Conservation (phyloP, 495 filamentous ascomycete species). For the Jackrogersella multiformis region DNA sequence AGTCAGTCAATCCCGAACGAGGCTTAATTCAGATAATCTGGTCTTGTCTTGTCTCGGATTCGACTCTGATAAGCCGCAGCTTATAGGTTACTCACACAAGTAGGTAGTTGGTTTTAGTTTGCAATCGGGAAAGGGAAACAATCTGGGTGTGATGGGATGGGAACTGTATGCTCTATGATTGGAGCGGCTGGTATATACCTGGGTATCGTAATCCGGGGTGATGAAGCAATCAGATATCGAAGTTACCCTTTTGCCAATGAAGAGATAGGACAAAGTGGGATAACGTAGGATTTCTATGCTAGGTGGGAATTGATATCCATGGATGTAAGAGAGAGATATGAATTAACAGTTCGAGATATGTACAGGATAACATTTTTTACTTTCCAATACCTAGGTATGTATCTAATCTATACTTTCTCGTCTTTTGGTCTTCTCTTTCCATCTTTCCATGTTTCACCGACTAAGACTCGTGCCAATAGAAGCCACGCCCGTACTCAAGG, state of each 20-base stretch:
- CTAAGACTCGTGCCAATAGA: conserved; percentile 1
- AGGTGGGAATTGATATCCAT: not conserved
- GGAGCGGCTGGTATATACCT: conserved; percentile 38
- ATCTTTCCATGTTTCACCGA: conserved; percentile 15
- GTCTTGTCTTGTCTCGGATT: conserved; percentile 21
- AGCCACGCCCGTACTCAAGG: not conserved
- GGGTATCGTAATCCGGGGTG: conserved; percentile 18
- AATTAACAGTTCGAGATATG: not conserved
- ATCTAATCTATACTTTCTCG: not conserved
- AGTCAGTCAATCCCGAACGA: conserved; percentile 11
- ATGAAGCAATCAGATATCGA: conserved; percentile 24
- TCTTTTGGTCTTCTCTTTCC: not conserved
- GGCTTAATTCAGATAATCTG: conserved; percentile 13
- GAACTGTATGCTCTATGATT: conserved; percentile 18
- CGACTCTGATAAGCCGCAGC: conserved; percentile 34
- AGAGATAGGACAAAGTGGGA: conserved; percentile 33
- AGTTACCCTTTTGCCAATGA: conserved; percentile 29
- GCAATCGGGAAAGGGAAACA: conserved; percentile 31
- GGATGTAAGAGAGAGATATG: not conserved
- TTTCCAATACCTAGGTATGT: not conserved
- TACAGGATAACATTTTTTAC: conserved; percentile 7
- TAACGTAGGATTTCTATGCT: conserved; percentile 35
- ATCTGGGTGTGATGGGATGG: conserved; percentile 23
- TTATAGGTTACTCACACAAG: too few species aligned
- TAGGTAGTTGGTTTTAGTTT: conserved; percentile 36